Conservation (phyloP, 2,329 filamentous ascomycete species). For the Aspergillus pseudoglaucus region DNA sequence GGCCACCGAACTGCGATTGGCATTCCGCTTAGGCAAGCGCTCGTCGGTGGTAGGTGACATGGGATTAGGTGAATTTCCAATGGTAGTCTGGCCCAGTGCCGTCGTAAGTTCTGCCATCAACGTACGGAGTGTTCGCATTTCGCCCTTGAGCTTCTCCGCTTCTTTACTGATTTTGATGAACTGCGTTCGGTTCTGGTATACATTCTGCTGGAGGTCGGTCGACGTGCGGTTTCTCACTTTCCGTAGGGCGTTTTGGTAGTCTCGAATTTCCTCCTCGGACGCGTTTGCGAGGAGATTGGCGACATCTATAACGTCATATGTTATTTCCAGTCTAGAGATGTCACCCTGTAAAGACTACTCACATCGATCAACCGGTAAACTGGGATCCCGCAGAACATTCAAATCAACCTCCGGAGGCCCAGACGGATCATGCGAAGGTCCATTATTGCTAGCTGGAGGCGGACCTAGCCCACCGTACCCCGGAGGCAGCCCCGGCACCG, state of each 20-base stretch:
- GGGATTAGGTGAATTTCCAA: slow-evolving; percentile 49
- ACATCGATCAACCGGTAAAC: slow-evolving; percentile 73
- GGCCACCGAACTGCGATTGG: slow-evolving; percentile 85
- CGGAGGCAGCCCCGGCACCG: slow-evolving; percentile 61
- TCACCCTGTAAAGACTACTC: slow-evolving; percentile 23
- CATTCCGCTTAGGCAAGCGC: slow-evolving; percentile 45
- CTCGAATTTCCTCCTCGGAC: slow-evolving; percentile 76
- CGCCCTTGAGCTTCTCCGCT: slow-evolving; percentile 91
- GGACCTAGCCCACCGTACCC: slow-evolving; percentile 49
- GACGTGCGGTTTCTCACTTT: slow-evolving; percentile 72
- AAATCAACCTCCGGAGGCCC: slow-evolving; percentile 65
- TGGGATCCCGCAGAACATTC: slow-evolving; percentile 71
- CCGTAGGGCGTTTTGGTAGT: slow-evolving; percentile 69
- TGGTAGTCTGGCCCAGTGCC: slow-evolving; percentile 47
- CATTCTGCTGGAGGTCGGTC: slow-evolving; percentile 83
- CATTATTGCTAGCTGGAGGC: slow-evolving; percentile 39
- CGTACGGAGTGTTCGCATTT: slow-evolving; percentile 85
- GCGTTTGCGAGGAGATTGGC: slow-evolving; percentile 70
- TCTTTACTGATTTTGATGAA: slow-evolving; percentile 99
- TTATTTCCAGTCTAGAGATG: slow-evolving; percentile 12
- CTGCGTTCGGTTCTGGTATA: slow-evolving; percentile 93
- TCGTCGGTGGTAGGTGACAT: slow-evolving; percentile 49
- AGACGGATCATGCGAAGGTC: slow-evolving; percentile 49
- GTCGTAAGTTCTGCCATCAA: slow-evolving; percentile 88
- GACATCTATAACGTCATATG: slow-evolving; percentile 29